These are phyloP conservation scores for Hydrangea macrophylla DNA, from an alignment of 148 eudicot genomes.

Conservation along the genomic window DNA sequence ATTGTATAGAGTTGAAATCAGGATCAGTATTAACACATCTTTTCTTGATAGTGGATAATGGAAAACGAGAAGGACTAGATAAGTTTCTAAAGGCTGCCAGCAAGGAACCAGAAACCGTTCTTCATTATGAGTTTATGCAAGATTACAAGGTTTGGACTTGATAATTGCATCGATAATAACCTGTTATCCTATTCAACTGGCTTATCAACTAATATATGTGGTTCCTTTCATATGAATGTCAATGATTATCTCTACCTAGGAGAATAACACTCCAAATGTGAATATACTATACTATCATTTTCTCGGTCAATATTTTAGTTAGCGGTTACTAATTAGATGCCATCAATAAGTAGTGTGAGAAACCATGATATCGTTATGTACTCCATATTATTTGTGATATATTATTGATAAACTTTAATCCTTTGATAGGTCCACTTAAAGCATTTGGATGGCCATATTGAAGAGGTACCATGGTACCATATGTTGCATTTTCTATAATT, in stretches of 20 bases:
- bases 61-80: slow-evolving; percentile 90
- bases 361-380: background rate
- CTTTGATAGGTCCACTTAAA: slow-evolving; percentile 80
- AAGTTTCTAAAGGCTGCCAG: slow-evolving; percentile 96
- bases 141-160: slow-evolving; percentile 76
- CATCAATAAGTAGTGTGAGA: background rate
- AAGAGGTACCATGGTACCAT: slow-evolving; percentile 56
- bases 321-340: background rate
- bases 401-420: slow-evolving; percentile 13
- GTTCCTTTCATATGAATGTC: too few relatives aligned
- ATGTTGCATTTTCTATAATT: slow-evolving; percentile 4
- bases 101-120: slow-evolving; percentile 92
- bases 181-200: too few relatives aligned
- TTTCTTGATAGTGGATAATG: slow-evolving; percentile 77
- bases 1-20: background rate
- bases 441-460: slow-evolving; percentile 98
- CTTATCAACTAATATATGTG: too few relatives aligned
- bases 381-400: background rate
- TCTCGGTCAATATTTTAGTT: too few relatives aligned
- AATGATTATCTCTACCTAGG: too few relatives aligned
- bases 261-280: too few relatives aligned
- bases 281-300: too few relatives aligned
- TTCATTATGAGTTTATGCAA: slow-evolving; percentile 99
- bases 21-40: background rate
- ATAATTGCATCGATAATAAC: too few relatives aligned